These are phyloP conservation scores for Cryptococcus deneoformans DNA, from an alignment of 1,284 basidiomycete species.

Conservation along the genomic window DNA sequence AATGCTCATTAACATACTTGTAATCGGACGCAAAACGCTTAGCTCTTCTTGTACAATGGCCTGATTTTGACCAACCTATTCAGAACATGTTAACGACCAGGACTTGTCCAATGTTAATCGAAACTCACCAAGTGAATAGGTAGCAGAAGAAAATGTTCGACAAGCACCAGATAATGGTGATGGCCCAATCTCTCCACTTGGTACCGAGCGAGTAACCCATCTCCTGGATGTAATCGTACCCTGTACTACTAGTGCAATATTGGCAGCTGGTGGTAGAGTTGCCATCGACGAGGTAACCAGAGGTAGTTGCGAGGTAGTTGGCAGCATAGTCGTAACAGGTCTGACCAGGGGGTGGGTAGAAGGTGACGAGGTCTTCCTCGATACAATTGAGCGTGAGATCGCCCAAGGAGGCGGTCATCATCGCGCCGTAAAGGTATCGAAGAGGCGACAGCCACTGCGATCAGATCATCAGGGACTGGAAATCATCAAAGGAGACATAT, in stretches of 20 bases:
- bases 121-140: background rate
- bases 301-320: constrained; percentile 60
- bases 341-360: constrained; percentile 66
- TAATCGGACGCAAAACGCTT: no score
- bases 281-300: constrained; percentile 79
- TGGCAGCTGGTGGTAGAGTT: constrained; percentile 44
- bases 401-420: background rate
- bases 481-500: background rate
- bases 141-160: background rate
- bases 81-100: background rate
- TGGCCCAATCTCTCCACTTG: constrained; percentile 71
- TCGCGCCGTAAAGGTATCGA: background rate
- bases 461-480: background rate
- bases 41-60: background rate
- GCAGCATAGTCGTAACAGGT: constrained; percentile 70
- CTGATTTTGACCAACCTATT: background rate
- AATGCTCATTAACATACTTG: no score
- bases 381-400: constrained; percentile 67
- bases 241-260: constrained; percentile 43
- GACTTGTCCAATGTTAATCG: background rate
- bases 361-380: constrained; percentile 64
- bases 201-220: constrained; percentile 65
- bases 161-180: constrained; percentile 51
- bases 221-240: constrained; percentile 28
- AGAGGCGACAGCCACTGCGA: background rate